Evolutionary conservation across 345 rosid species (phyloP), one percentile per base, ranked within the genome.

Genomic region (Linum trigynum): DNA sequence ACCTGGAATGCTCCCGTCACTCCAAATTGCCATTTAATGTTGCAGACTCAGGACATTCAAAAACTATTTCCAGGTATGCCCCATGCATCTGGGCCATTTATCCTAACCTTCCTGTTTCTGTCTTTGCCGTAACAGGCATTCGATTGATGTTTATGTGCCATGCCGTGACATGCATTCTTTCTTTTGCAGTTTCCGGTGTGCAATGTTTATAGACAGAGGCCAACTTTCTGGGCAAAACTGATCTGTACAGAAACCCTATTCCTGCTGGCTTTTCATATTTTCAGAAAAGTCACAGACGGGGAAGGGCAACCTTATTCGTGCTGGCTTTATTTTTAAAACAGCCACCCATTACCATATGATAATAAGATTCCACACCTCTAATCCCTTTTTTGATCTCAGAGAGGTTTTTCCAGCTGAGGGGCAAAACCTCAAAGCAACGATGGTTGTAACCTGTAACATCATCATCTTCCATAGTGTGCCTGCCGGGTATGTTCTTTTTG

Each of bases 321-420:
- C 69, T 41, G 65, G 76, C 66, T 65, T 68, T 53, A 2, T 55
- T 59, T 73, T 73, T 65, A 36, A 43, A 63, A 64, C 53, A 60
- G 69, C 66, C 76, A 65, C 23, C 66, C 10, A 39, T 16, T 43
- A 3, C 50, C 50, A 36, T 71, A 64, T 60, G 12, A 60, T 68
- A 64, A 67, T 6, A 63, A 48, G 11, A 12, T 6, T 3, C 50
- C 50, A 48, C 53, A 64, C 35, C 51, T 17, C 7, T 7, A 63
- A 42, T 37, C 12, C 58, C 35, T 11, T 55, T 23, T 70, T 42
- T 39, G 17, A 60, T 51, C 12, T 38, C 12, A 16, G 9, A 5
- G 3, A 48, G 53, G 53, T 12, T 6, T 48, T 48, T 43, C 32
- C 32, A 23, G 1, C 32, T 23, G 32, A 23, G 32, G 32, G 32